phyloP scores from a whole-genome alignment of 2,329 filamentous ascomycete genomes.

The Curvularia sp. region DNA sequence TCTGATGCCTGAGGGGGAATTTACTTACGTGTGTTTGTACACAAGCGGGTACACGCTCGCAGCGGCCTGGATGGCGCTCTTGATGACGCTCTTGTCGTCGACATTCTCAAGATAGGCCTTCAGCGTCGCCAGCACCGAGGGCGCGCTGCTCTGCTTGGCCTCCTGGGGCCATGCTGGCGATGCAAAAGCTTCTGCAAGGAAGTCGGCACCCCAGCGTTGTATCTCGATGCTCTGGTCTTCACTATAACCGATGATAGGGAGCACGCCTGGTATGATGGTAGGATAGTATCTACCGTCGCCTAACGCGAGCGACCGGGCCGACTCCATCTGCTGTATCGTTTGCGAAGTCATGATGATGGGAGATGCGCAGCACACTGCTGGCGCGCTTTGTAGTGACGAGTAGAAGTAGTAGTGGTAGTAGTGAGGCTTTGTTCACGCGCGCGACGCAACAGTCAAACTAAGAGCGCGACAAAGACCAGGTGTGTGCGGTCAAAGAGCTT shows the following conservation, averaged over 20 bases:
- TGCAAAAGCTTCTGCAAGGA: slow-evolving; percentile 93
- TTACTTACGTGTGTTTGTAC: slow-evolving; percentile 90
- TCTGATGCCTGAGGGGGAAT: slow-evolving; percentile 27
- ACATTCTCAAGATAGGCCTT: slow-evolving; percentile 58
- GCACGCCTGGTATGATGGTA: slow-evolving; percentile 87
- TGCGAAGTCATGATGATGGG: slow-evolving; percentile 40
- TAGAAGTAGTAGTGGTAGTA: slow-evolving; percentile 19
- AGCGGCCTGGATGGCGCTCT: slow-evolving; percentile 84
- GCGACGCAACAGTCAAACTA: slow-evolving; percentile 37
- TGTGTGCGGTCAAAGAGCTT: slow-evolving; percentile 25
- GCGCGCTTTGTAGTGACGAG: slow-evolving; percentile 34
- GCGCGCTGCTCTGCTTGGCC: slow-evolving; percentile 80
- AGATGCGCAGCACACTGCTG: slow-evolving; percentile 28
- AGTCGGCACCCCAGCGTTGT: slow-evolving; percentile 94
- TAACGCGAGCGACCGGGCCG: slow-evolving; percentile 87
- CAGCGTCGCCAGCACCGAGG: slow-evolving; percentile 79
- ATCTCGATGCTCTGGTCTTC: slow-evolving; percentile 73
- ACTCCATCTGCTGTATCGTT: slow-evolving; percentile 78
- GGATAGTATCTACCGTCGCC: slow-evolving; percentile 87
- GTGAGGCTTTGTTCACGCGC: slow-evolving; percentile 43
- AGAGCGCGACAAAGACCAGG: slow-evolving; percentile 42
- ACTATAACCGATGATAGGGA: slow-evolving; percentile 84
- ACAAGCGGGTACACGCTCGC: slow-evolving; percentile 93
- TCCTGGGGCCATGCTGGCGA: slow-evolving; percentile 80
- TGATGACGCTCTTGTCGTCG: slow-evolving; percentile 81